Percentiles rank a stretch among this genome's conserved stretches.
These are phyloP conservation scores for Umbelopsis sp. DNA, from an alignment of 192 early-diverging fungal species.

Conservation along the genomic window DNA sequence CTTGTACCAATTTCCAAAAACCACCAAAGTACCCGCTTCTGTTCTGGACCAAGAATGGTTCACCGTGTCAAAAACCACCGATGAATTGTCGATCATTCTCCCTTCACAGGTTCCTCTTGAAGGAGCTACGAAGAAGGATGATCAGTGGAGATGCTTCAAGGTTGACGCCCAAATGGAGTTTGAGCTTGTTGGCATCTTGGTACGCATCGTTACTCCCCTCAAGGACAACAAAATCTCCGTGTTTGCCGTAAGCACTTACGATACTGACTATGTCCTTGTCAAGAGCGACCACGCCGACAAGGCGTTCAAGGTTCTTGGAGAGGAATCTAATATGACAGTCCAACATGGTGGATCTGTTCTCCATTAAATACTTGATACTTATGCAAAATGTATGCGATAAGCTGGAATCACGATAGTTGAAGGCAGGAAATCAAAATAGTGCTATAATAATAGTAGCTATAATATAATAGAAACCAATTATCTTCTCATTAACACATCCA, in stretches of 20 bases:
- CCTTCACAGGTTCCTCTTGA: constrained; percentile 22
- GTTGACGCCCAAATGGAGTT: constrained; percentile 70
- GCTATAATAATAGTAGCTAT: too few relatives aligned
- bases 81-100: constrained; percentile 44
- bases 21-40: neutral
- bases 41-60: constrained; percentile 42
- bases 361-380: neutral
- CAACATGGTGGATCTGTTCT: neutral
- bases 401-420: too few relatives aligned
- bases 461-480: too few relatives aligned
- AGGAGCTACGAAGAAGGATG: constrained; percentile 35
- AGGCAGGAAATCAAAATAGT: too few relatives aligned
- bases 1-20: constrained; percentile 21
- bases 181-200: constrained; percentile 65
- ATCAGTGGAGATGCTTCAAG: constrained; percentile 51
- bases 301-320: constrained; percentile 19
- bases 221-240: constrained; percentile 58
- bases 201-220: constrained; percentile 50
- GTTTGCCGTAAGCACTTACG: constrained; percentile 70
- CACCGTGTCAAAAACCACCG: constrained; percentile 47
- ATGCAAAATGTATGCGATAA: too few relatives aligned
- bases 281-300: constrained; percentile 44
- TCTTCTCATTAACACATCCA: neutral
- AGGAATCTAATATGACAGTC: neutral
- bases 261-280: constrained; percentile 75